phyloP scores from a whole-genome alignment of 1,284 basidiomycete species.

The Tylopilus sp. region DNA sequence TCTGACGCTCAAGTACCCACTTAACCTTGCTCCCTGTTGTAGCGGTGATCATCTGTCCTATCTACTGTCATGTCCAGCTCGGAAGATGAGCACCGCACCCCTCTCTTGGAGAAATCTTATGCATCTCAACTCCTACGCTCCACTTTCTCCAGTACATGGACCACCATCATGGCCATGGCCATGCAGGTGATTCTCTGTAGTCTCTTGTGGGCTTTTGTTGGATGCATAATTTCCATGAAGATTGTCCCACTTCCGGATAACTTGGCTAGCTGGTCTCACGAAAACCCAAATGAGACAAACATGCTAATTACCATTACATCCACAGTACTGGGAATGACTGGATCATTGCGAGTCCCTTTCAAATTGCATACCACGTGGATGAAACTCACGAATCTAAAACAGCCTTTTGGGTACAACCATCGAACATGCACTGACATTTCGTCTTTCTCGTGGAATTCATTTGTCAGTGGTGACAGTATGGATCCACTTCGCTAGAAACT shows the following conservation, averaged over 20 bases:
- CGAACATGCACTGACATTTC: not conserved
- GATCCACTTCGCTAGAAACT: not conserved
- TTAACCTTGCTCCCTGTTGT: too few relatives aligned
- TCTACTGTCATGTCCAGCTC: not conserved
- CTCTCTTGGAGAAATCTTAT: not conserved
- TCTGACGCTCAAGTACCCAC: too few relatives aligned
- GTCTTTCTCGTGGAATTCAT: not conserved
- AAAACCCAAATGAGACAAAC: not conserved
- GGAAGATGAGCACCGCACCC: not conserved
- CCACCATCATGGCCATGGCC: not conserved
- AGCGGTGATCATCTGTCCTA: not conserved
- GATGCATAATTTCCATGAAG: not conserved
- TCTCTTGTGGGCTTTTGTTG: not conserved
- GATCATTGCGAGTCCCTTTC: not conserved
- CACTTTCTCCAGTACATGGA: not conserved
- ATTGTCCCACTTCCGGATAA: not conserved
- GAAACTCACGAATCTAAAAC: not conserved
- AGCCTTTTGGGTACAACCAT: not conserved
- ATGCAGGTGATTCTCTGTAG: not conserved
- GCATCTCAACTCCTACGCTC: not conserved
- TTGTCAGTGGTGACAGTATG: not conserved
- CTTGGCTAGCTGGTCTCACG: not conserved
- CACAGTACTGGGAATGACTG: not conserved
- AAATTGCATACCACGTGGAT: not conserved
- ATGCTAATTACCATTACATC: not conserved